Percentiles rank a stretch among this genome's conserved stretches.
Evolutionary conservation across 2,329 filamentous ascomycete species (phyloP).

Genomic region (Xylaria hypoxylon): DNA sequence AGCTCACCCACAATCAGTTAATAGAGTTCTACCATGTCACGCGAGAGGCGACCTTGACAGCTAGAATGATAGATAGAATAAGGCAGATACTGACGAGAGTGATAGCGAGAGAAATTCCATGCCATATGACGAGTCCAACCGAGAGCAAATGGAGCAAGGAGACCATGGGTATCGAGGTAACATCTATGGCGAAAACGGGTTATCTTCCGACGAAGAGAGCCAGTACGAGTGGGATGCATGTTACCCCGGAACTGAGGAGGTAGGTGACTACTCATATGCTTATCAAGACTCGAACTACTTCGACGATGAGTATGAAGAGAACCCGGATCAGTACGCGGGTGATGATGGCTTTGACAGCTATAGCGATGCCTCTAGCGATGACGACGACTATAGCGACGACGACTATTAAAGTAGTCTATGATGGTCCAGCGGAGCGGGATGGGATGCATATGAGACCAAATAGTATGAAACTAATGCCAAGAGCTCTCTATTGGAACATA

Average conservation of each 20-base stretch:
- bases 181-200: background rate
- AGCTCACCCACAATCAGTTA: background rate
- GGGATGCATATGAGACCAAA: background rate
- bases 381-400: slow-evolving; percentile 2
- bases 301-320: background rate
- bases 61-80: background rate
- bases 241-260: no score
- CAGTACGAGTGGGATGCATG: background rate
- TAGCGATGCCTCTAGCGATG: background rate
- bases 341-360: slow-evolving; percentile 1
- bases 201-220: background rate
- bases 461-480: background rate
- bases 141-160: background rate
- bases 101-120: background rate
- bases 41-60: background rate
- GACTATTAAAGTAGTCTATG: slow-evolving; percentile 2
- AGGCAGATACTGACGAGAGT: background rate
- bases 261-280: background rate
- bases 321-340: background rate
- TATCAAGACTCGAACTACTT: background rate
- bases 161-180: background rate
- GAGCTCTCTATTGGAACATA: background rate
- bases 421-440: background rate
- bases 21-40: background rate
- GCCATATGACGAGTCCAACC: background rate